These are phyloP conservation scores for Globisporangium yorkense DNA, from an alignment of 352 stramenopile genomes.

Conservation along the genomic window DNA sequence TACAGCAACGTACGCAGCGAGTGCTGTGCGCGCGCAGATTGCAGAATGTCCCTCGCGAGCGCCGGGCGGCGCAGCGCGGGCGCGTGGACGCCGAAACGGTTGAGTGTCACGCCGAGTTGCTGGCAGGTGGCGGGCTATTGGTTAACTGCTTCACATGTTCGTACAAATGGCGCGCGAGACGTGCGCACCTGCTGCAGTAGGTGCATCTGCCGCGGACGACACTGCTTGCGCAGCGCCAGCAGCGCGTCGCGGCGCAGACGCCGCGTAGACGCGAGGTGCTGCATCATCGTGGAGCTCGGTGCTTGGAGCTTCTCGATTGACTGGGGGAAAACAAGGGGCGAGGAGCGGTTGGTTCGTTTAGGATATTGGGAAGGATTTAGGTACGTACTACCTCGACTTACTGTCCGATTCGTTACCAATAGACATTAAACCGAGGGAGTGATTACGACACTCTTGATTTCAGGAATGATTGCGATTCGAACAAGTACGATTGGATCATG, in stretches of 20 bases:
- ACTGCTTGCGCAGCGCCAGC: constrained; percentile 47
- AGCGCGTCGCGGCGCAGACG: constrained; percentile 55
- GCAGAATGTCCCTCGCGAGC: constrained; percentile 38
- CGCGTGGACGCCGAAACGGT: constrained; percentile 39
- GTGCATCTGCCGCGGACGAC: constrained; percentile 52
- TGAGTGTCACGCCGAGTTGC: constrained; percentile 62
- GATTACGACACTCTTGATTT: too few species aligned
- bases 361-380: too few species aligned
- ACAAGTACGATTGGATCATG: background rate
- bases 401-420: too few species aligned
- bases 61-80: constrained; percentile 29
- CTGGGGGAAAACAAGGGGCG: background rate
- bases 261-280: constrained; percentile 43
- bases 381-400: too few species aligned
- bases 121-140: constrained; percentile 10
- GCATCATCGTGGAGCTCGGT: constrained; percentile 14
- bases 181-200: constrained; percentile 59
- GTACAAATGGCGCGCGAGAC: background rate
- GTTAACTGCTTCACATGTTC: background rate
- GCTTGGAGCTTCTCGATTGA: background rate
- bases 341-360: too few species aligned
- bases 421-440: too few species aligned
- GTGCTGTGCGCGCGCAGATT: constrained; percentile 49
- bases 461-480: too few species aligned
- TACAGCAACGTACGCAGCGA: constrained; percentile 37